Evolutionary conservation across 257 asterid genomes (phyloP).

Genomic region (Petrea volubilis): DNA sequence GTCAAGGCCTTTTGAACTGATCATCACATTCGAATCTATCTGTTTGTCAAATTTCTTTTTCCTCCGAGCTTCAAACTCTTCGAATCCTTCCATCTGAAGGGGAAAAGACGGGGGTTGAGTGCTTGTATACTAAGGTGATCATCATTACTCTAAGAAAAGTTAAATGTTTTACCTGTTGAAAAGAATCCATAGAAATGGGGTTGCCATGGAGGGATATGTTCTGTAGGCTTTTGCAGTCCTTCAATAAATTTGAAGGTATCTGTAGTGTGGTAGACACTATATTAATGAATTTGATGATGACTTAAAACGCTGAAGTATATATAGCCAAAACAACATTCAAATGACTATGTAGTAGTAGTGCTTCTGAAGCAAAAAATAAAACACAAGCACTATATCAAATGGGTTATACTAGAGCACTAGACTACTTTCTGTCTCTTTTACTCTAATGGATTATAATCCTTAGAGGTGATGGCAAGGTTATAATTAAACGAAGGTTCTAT

Average conservation of each 20-base stretch:
- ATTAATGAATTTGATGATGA: slow-evolving; percentile 8
- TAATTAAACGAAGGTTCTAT: no score
- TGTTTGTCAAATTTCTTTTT: slow-evolving; percentile 89
- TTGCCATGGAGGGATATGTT: slow-evolving; percentile 85
- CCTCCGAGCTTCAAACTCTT: slow-evolving; percentile 84
- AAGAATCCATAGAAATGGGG: slow-evolving; percentile 90
- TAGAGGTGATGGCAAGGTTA: no score
- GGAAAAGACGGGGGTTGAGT: neutral
- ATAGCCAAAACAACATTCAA: neutral
- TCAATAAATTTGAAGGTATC: slow-evolving; percentile 79
- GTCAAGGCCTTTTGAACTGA: slow-evolving; percentile 88
- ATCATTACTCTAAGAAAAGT: neutral
- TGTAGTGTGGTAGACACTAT: slow-evolving; percentile 27
- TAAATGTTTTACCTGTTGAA: slow-evolving; percentile 64
- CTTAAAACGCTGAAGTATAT: slow-evolving; percentile 13
- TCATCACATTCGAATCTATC: slow-evolving; percentile 90
- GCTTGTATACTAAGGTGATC: slow-evolving; percentile 5
- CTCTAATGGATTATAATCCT: no score
- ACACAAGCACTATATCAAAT: no score
- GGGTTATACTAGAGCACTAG: no score
- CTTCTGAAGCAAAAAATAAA: neutral
- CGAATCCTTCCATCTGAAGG: slow-evolving; percentile 81
- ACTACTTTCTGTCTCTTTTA: no score
- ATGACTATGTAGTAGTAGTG: neutral
- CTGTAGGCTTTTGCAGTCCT: slow-evolving; percentile 84